phyloP scores from a whole-genome alignment of 345 rosid species.

The Aegle marmelos region DNA sequence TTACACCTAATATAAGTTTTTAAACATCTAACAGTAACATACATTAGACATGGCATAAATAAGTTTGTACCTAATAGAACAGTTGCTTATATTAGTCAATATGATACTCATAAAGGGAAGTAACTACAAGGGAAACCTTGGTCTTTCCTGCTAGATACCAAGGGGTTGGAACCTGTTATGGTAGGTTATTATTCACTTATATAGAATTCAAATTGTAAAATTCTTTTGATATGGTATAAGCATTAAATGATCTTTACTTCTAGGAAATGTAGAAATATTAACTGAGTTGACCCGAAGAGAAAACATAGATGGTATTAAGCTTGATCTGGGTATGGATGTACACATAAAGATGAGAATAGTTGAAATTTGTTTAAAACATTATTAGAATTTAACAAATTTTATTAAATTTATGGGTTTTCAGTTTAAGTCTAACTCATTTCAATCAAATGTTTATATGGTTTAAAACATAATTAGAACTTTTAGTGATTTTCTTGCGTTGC shows the following conservation, averaged over 20 bases:
- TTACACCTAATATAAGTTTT: no score
- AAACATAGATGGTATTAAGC: conserved; percentile 56
- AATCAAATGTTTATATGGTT: neutral
- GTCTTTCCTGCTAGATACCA: conserved; percentile 20
- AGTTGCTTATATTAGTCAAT: no score
- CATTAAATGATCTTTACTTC: neutral
- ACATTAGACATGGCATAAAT: no score
- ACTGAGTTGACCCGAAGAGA: conserved; percentile 76
- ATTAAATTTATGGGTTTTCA: no score
- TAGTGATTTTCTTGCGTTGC: neutral
- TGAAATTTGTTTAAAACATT: neutral
- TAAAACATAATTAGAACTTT: no score
- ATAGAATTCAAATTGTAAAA: no score
- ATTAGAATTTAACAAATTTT: neutral
- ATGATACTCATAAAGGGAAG: no score
- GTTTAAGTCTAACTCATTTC: neutral
- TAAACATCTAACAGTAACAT: no score
- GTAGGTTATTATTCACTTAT: no score
- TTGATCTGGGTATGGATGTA: conserved; percentile 30
- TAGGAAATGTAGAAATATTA: conserved; percentile 46
- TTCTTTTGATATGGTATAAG: neutral
- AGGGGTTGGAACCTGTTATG: conserved; percentile 52
- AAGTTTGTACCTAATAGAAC: no score
- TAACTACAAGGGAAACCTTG: no score
- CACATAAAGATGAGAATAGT: conserved; percentile 57